A percentile compares a stretch with the other conserved stretches of the same genome.
phyloP scores from a whole-genome alignment of 1,139 yeast genomes.

The Candida sojae region DNA sequence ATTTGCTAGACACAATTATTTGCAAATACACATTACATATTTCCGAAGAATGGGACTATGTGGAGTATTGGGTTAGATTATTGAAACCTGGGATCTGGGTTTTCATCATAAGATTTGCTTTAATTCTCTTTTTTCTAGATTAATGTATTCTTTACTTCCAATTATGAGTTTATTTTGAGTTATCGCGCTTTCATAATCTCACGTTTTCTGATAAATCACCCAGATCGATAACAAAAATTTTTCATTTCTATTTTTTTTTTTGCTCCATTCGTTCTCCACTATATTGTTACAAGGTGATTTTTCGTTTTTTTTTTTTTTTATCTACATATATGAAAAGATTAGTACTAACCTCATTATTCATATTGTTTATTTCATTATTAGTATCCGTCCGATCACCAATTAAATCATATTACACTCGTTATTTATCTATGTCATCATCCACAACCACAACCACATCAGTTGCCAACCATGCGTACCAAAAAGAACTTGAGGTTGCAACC shows the following conservation, averaged over 20 bases:
- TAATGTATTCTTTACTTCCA: too few species aligned
- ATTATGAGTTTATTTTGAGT: too few species aligned
- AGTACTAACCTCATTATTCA: neutral
- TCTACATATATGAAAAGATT: conserved; percentile 4
- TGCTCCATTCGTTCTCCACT: neutral
- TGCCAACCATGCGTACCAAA: conserved; percentile 31
- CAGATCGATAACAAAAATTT: neutral
- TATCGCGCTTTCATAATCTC: neutral
- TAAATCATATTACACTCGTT: conserved; percentile 1
- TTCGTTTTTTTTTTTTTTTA: neutral
- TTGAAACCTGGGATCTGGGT: too few species aligned
- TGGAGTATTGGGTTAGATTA: conserved; percentile 25
- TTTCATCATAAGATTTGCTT: too few species aligned
- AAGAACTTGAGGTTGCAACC: conserved; percentile 77
- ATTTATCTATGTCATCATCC: neutral
- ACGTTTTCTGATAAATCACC: conserved; percentile 2
- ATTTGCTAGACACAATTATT: conserved; percentile 23
- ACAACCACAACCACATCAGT: conserved; percentile 6
- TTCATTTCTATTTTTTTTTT: neutral
- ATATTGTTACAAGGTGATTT: too few species aligned
- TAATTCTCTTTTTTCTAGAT: too few species aligned
- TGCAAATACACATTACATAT: conserved; percentile 47
- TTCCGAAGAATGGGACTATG: conserved; percentile 51
- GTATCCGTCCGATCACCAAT: neutral
- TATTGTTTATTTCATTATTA: conserved; percentile 7